A percentile compares a stretch with the other conserved stretches of the same genome.
Evolutionary conservation across 257 asterid genomes (phyloP).

Genomic region (Fraxinus cuspidata): DNA sequence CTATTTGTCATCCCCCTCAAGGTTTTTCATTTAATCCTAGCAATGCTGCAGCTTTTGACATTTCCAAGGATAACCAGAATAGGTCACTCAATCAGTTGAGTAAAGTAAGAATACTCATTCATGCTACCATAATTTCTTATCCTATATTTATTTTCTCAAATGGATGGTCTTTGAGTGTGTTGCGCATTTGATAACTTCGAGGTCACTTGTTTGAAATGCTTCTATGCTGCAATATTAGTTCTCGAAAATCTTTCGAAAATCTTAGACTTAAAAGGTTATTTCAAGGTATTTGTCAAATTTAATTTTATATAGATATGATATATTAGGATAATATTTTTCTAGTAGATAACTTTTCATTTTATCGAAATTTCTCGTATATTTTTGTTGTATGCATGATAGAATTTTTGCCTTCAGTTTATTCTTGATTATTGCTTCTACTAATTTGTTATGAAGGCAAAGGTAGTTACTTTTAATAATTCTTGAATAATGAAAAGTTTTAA

Average conservation of each 20-base stretch:
- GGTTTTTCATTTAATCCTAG: slow-evolving; percentile 32
- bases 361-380: background rate
- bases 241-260: background rate
- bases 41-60: slow-evolving; percentile 31
- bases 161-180: slow-evolving; percentile 19
- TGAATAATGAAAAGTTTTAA: background rate
- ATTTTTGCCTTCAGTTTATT: background rate
- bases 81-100: slow-evolving; percentile 43
- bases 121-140: background rate
- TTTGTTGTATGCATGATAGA: background rate
- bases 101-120: slow-evolving; percentile 41
- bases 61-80: slow-evolving; percentile 34
- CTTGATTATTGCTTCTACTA: background rate
- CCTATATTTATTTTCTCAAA: slow-evolving; percentile 20
- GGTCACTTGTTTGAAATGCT: slow-evolving; percentile 3
- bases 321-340: background rate
- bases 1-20: slow-evolving; percentile 28
- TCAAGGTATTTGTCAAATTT: background rate
- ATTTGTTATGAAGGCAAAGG: background rate
- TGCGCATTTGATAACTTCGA: slow-evolving; percentile 19
- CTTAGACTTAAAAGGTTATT: background rate
- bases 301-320: background rate
- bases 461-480: background rate
- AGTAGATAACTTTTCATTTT: background rate
- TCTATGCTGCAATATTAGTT: slow-evolving; percentile 3